Evolutionary conservation across 495 filamentous ascomycete genomes (phyloP), one percentile per base, ranked within the genome.

Genomic region (Penicillium roqueforti): DNA sequence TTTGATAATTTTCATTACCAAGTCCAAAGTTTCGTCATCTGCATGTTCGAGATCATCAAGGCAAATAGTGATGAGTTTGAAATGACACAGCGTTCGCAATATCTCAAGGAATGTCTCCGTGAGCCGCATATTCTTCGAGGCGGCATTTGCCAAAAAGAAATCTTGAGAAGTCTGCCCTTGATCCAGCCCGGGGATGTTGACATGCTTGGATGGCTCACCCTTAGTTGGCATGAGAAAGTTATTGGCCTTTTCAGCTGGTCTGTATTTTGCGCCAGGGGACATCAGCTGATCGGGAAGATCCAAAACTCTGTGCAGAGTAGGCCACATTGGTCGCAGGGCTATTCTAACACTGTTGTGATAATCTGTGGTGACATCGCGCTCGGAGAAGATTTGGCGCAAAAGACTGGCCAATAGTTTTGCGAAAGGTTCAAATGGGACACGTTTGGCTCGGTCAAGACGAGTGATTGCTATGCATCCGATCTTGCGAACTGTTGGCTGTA

Each of bases 301-400:
- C 13, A 96, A 73, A 44, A 91, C 81, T 43, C 80, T 81, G 61
- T 91, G 86, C 34, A 95, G 77, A 41, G 85, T 80, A 6, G 84
- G 78, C 91, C 91, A 96, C 53, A 89, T 80, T 4, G 87, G 83
- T 16, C 83, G 82, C 42, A 92, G 79, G 49, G 87, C 87, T 19
- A 80, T 75, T 51, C 88, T 84, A 16, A 96, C 69, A 44, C 76
- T 78, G 50, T 87, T 80, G 55, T 96, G 91, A 59, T 95, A 93
- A 4, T 87, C 79, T 0, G 87, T 95, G 2, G 84, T 84, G 2
- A 92, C 86, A 69, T 95, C 88, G 48, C 85, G 85, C 65, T 96
- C 91, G 0, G 89, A 92, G 73, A 92, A 95, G 7, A 95, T 91
- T 60, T 96, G 91, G 45, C 89, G 87, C 56, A 96, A 87, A 5